Evolutionary conservation across 768 basidiomycete species (phyloP), one percentile per base, ranked within the genome.

Genomic region (Mycena polygramma): DNA sequence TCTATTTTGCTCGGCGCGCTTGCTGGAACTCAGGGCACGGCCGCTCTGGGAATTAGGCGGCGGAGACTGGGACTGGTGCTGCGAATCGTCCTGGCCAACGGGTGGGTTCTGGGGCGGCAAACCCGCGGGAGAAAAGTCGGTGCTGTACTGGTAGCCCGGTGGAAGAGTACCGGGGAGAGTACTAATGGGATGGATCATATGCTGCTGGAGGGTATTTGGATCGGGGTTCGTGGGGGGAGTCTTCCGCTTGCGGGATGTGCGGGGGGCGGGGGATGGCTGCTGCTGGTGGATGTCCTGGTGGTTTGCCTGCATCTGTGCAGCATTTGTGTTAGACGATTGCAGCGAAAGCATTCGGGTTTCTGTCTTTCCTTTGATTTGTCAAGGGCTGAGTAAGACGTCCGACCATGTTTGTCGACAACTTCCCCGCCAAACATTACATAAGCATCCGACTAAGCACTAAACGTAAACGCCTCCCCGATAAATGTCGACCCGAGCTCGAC

Each of bases 1-100:
- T 74, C 96, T 87, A 79, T 98, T 98, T 83, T 98, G 96, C 76
- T 97, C 96, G 51, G 96, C 96, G 13, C 96, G 89, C 77, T 96
- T 96, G 78, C 91, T 93, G 76, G 87, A 89, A 79, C 92, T 94
- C 58, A 96, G 84, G 14, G 89, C 81, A 55, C 94, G 85, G 30
- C 86, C 86, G 22, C 81, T 79, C 52, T 75, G 71, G 46, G 81
- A 66, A 57, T 74, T 68, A 20, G 76, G 74, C 9, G 80, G 77
- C 9, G 78, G 77, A 11, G 79, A 77, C 62, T 79, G 81, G 15
- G 79, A 72, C 41, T 75, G 70, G 63, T 80, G 76, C 58, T 82
- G 78, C 1, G 77, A 70, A 2, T 77, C 71, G 41, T 76, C 75
- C 58, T 75, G 76, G 20, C 75, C 74, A 19, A 43, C 39, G 78